Evolutionary conservation across 805 yeast species (phyloP).

Genomic region (Sugiyamaella qingdaonensis): DNA sequence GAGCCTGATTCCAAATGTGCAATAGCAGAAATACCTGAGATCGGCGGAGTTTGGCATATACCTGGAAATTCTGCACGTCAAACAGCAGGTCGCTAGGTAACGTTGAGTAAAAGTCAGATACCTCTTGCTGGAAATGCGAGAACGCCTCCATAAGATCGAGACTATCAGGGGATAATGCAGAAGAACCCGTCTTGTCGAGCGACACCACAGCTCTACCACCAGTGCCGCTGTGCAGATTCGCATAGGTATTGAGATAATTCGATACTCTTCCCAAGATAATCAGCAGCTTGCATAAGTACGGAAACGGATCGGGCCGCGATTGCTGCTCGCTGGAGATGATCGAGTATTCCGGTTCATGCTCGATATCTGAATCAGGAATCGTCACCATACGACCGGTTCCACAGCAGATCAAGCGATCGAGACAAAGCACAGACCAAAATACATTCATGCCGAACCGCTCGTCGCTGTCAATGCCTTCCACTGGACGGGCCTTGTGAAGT

Average conservation of each 20-base stretch:
- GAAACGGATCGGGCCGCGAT: slow-evolving; percentile 24
- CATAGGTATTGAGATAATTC: slow-evolving; percentile 23
- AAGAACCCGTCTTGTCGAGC: neutral
- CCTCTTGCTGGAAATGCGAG: slow-evolving; percentile 20
- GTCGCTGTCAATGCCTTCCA: slow-evolving; percentile 14
- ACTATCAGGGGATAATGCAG: slow-evolving; percentile 14
- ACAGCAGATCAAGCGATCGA: slow-evolving; percentile 27
- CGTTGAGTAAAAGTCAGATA: slow-evolving; percentile 24
- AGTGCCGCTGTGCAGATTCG: slow-evolving; percentile 4
- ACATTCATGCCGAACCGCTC: slow-evolving; percentile 20
- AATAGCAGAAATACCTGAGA: slow-evolving; percentile 26
- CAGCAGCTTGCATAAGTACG: slow-evolving; percentile 25
- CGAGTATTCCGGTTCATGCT: slow-evolving; percentile 16
- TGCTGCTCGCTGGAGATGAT: slow-evolving; percentile 12
- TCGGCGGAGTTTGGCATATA: slow-evolving; percentile 21
- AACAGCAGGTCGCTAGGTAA: slow-evolving; percentile 26
- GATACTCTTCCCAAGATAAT: slow-evolving; percentile 26
- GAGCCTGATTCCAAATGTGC: slow-evolving; percentile 29
- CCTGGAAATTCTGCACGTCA: slow-evolving; percentile 27
- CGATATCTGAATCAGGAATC: slow-evolving; percentile 23
- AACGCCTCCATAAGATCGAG: slow-evolving; percentile 16
- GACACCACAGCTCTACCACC: neutral
- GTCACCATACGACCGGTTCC: slow-evolving; percentile 28
- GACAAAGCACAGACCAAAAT: slow-evolving; percentile 27
- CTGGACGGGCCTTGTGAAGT: slow-evolving; percentile 20